A percentile compares a stretch with the other conserved stretches of the same genome.
phyloP scores from a whole-genome alignment of 2,329 filamentous ascomycete genomes.

The Colletotrichum orbiculare region DNA sequence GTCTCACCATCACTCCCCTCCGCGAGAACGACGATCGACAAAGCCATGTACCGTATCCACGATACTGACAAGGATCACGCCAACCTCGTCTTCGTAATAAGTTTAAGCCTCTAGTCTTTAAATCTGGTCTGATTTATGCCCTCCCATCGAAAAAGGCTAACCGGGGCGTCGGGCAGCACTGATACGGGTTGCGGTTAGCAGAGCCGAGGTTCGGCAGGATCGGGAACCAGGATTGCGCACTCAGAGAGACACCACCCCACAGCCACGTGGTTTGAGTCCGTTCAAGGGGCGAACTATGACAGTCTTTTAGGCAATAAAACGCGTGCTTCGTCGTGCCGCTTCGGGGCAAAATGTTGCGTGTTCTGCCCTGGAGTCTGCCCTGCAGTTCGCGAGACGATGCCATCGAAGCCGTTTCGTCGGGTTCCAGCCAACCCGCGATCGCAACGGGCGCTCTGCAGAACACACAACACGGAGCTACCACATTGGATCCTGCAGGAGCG shows the following conservation, averaged over 20 bases:
- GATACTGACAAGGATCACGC: conserved; percentile 55
- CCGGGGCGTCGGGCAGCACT: conserved; percentile 63
- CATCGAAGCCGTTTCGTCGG: conserved; percentile 47
- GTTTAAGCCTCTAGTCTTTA: conserved; percentile 60
- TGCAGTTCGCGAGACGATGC: conserved; percentile 49
- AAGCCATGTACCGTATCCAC: conserved; percentile 57
- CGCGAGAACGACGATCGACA: conserved; percentile 56
- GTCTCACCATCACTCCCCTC: conserved; percentile 59
- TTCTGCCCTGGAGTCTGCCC: conserved; percentile 53
- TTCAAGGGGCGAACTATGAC: conserved; percentile 56
- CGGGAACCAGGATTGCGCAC: conserved; percentile 61
- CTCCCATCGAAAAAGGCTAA: conserved; percentile 65
- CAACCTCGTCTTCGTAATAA: conserved; percentile 64
- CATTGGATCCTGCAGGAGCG: conserved; percentile 62
- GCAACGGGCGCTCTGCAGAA: conserved; percentile 47
- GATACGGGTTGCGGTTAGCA: conserved; percentile 58
- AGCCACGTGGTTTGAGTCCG: conserved; percentile 13
- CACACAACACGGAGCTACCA: conserved; percentile 56
- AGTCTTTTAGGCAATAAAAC: conserved; percentile 64
- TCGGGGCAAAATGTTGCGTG: conserved; percentile 67
- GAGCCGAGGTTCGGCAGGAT: conserved; percentile 58
- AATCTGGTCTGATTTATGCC: conserved; percentile 44
- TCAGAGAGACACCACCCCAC: neutral
- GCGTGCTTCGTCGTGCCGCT: conserved; percentile 63
- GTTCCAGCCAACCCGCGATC: conserved; percentile 42